Base-by-base conservation (phyloP, 1,139 yeast species). In the Yamadazyma dushanensis region DNA sequence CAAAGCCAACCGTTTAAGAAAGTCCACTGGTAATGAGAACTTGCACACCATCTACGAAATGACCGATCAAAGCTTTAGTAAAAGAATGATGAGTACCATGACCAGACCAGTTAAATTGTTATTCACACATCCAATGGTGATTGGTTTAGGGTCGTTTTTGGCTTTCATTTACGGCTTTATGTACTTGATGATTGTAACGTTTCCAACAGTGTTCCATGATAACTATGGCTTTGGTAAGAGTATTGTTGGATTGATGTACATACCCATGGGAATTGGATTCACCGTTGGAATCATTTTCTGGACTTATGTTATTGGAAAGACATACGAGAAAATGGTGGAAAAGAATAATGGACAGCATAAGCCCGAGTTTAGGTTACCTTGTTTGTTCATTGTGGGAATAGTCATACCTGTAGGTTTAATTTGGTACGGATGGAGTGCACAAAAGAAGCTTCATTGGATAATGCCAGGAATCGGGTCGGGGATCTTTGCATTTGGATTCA, bases 341-440 rank as follows among this genome's bases (percentile, higher is more conserved):
- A 53, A 48, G 26, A 68, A 70, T 40, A 53, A 56, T 8, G 73
- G 71, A 1, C 59, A 58, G 2, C 49, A 66, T 10, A 67, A 68
- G 43, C 75, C 76, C 1, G 76, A 70, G 43, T 70, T 50, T 42
- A 54, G 73, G 36, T 51, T 70, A 29, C 76, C 76, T 4, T 66
- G 72, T 43, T 51, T 70, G 21, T 55, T 68, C 37, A 56, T 59
- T 4, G 63, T 66, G 9, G 62, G 73, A 2, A 38, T 60, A 7
- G 49, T 64, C 26, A 61, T 69, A 27, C 73, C 75, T 3, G 47
- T 66, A 10, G 74, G 74, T 2, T 57, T 69, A 36, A 46, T 70
- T 15, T 67, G 73, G 73, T 70, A 65, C 43, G 76, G 76, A 11
- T 70, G 75, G 74, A 63, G 70, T 17, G 73, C 70, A 3, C 54